Evolutionary conservation across 768 basidiomycete species (phyloP).

Genomic region (Xerocomus potaroensis): DNA sequence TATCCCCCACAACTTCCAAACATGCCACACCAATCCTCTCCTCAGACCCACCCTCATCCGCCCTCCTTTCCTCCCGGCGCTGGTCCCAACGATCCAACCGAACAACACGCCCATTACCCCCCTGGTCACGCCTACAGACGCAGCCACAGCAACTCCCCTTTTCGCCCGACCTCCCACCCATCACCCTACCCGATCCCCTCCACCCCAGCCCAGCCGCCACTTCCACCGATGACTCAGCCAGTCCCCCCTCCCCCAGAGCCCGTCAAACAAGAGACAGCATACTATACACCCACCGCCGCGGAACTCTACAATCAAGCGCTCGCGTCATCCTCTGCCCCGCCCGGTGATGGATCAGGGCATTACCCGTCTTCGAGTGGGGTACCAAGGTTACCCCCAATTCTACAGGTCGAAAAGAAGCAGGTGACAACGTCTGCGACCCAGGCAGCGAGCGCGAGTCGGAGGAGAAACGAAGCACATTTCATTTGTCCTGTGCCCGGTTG

Average conservation of each 20-base stretch:
- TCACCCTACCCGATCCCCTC: slow-evolving; percentile 36
- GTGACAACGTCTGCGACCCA: slow-evolving; percentile 95
- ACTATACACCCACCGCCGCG: slow-evolving; percentile 49
- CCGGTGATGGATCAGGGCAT: slow-evolving; percentile 23
- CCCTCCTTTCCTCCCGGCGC: slow-evolving; percentile 34
- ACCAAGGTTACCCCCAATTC: slow-evolving; percentile 72
- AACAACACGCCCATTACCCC: slow-evolving; percentile 34
- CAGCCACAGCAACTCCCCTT: slow-evolving; percentile 31
- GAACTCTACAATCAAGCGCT: slow-evolving; percentile 51
- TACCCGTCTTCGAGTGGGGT: slow-evolving; percentile 31
- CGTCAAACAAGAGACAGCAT: slow-evolving; percentile 40
- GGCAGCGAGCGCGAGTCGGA: slow-evolving; percentile 81
- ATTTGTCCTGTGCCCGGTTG: slow-evolving; percentile 93
- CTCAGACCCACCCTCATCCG: slow-evolving; percentile 27
- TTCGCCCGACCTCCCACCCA: slow-evolving; percentile 38
- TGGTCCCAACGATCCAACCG: slow-evolving; percentile 32
- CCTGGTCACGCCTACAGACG: slow-evolving; percentile 32
- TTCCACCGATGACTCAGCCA: slow-evolving; percentile 25
- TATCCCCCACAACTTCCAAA: slow-evolving; percentile 28
- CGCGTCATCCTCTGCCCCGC: slow-evolving; percentile 26
- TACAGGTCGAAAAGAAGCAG: slow-evolving; percentile 91
- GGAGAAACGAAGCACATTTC: slow-evolving; percentile 90
- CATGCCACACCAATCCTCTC: slow-evolving; percentile 28
- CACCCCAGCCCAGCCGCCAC: slow-evolving; percentile 25
- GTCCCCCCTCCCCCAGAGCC: slow-evolving; percentile 20